phyloP scores from a whole-genome alignment of 2,329 filamentous ascomycete genomes.

The Cladosporium cucumerinum region DNA sequence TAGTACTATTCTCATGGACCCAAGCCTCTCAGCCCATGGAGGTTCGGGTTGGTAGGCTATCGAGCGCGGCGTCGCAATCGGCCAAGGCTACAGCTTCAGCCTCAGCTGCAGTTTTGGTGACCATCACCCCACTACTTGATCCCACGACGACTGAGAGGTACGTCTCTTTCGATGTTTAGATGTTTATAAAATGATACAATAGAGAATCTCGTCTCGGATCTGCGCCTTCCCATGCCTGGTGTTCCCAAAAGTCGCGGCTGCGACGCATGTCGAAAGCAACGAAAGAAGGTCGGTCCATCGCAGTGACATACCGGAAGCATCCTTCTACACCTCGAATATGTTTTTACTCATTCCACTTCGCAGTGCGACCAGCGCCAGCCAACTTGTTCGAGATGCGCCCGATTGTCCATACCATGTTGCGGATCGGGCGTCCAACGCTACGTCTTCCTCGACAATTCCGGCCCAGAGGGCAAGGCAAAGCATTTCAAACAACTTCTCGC shows the following conservation, averaged over 20 bases:
- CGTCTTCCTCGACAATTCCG: constrained; percentile 15
- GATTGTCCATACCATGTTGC: constrained; percentile 15
- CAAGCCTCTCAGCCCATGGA: not conserved
- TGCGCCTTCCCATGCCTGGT: constrained; percentile 17
- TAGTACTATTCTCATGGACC: not conserved
- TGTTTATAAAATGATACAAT: not conserved
- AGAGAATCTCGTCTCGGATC: not conserved
- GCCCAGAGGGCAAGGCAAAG: not conserved
- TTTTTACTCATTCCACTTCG: not conserved
- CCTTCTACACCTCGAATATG: not conserved
- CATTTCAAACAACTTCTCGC: not conserved
- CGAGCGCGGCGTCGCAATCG: not conserved
- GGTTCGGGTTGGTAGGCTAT: not conserved
- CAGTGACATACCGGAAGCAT: not conserved
- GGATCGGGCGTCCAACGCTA: constrained; percentile 17
- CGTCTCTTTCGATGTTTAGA: not conserved
- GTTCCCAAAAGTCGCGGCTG: constrained; percentile 29
- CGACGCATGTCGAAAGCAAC: constrained; percentile 19
- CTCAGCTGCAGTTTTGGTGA: not conserved
- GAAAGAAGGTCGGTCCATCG: constrained; percentile 18
- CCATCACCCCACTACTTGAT: not conserved
- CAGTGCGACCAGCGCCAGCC: constrained; percentile 19
- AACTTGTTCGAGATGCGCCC: constrained; percentile 17
- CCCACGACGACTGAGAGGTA: not conserved
- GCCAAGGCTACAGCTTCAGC: not conserved